Base-by-base conservation (phyloP, 192 early-diverging fungal genomes). In the Backusella macrospora region DNA sequence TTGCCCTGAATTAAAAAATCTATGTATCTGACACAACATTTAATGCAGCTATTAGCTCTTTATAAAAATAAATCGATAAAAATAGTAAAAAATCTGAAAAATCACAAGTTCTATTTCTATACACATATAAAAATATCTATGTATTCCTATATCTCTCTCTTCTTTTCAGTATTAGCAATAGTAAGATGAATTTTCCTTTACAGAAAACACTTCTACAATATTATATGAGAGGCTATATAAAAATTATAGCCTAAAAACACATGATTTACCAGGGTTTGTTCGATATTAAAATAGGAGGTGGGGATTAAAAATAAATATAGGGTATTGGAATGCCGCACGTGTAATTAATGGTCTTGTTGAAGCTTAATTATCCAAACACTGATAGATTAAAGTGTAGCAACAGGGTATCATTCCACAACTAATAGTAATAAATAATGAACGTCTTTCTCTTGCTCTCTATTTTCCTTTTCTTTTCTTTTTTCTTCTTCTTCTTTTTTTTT, bases 201-300 rank as follows among this genome's bases (percentile, higher is more conserved):
- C 3, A 13, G 21, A 5, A 26, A 59, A 52, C 49, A 4, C 52
- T 59, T 7, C 12, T 59, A 26, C n/a, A 26, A 26, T 59, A 59
- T 23, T 59, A 59, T 6, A 12, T 26, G 26, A 26, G 52, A 59
- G 26, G 18, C 26, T 26, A 23, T 18, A 23, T 23, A 12, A 59
- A 18, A 59, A 9, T 21, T 8, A 59, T 26, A 59, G 13, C 26
- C 21, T 26, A 59, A 59, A 59, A 59, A 59, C 52, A 13, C 52
- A 59, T 59, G 26, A 26, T 12, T 59, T 10, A 23, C 52, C 52
- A 13, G 2, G 10, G 4, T 23, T 59, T 59, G 52, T 23, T 59
- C 52, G 52, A 59, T 59, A 59, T 59, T 59, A 59, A 59, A 59
- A 59, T 59, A 59, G 52, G 52, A 59, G 52, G 52, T 23, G 29